phyloP scores from a whole-genome alignment of 805 yeast genomes.

The Wickerhamiella alocasiicola region DNA sequence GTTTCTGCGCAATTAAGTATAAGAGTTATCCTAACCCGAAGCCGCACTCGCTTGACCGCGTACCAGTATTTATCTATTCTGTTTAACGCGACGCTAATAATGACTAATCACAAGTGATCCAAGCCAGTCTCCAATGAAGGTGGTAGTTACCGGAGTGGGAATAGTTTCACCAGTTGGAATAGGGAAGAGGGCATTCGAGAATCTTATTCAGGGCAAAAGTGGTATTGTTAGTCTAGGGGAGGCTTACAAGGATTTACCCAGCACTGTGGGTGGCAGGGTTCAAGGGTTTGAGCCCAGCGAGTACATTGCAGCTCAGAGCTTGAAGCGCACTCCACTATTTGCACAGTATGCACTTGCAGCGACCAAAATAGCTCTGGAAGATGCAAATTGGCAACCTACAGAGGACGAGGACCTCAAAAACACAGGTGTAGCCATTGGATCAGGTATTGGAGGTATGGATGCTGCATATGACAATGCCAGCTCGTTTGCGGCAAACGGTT shows the following conservation, averaged over 20 bases:
- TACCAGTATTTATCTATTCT: background rate
- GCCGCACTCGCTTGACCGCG: background rate
- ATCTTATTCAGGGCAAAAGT: slow-evolving; percentile 25
- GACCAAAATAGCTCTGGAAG: slow-evolving; percentile 60
- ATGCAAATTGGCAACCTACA: slow-evolving; percentile 44
- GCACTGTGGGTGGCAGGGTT: slow-evolving; percentile 63
- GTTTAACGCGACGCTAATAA: too few species aligned
- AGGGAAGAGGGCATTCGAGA: slow-evolving; percentile 34
- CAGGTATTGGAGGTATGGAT: slow-evolving; percentile 81
- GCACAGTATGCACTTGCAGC: slow-evolving; percentile 72
- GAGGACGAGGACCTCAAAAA: slow-evolving; percentile 21
- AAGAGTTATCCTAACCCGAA: too few species aligned
- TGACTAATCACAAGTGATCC: background rate
- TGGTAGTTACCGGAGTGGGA: slow-evolving; percentile 89
- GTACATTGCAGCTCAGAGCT: slow-evolving; percentile 37
- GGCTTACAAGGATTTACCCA: slow-evolving; percentile 44
- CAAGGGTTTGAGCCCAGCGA: slow-evolving; percentile 48
- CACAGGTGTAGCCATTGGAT: slow-evolving; percentile 70
- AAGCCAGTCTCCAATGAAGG: slow-evolving; percentile 41
- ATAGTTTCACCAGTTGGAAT: slow-evolving; percentile 76
- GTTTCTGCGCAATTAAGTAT: too few species aligned
- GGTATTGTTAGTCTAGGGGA: slow-evolving; percentile 33
- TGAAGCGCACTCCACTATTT: slow-evolving; percentile 54
- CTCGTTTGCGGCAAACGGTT: slow-evolving; percentile 38
- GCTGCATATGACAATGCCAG: slow-evolving; percentile 56